Conservation (phyloP, 805 yeast genomes). For the Lipomyces mesembrius region DNA sequence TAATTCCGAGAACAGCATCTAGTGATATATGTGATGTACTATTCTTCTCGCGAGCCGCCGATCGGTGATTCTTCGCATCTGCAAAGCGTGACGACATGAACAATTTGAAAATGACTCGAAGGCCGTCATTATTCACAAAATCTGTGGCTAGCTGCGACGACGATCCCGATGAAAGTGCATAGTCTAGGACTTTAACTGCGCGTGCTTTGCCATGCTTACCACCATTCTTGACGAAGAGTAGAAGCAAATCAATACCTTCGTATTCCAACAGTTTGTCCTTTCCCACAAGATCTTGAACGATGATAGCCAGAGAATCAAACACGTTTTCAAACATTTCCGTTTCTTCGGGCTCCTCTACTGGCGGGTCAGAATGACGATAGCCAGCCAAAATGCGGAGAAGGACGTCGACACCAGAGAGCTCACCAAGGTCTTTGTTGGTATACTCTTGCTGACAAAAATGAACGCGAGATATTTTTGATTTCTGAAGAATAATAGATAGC, state of each 20-base stretch:
- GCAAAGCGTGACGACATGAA: conserved; percentile 31
- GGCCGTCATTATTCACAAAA: conserved; percentile 37
- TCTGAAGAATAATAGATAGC: conserved; percentile 35
- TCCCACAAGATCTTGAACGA: conserved; percentile 34
- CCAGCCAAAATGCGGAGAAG: conserved; percentile 32
- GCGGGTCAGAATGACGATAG: conserved; percentile 33
- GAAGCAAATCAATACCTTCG: conserved; percentile 38
- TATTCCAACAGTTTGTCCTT: conserved; percentile 31
- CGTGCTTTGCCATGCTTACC: conserved; percentile 33
- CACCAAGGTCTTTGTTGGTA: conserved; percentile 16
- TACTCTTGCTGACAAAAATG: conserved; percentile 15
- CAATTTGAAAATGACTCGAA: conserved; percentile 28
- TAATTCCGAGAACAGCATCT: conserved; percentile 36
- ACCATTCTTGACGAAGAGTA: conserved; percentile 28
- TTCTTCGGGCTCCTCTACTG: conserved; percentile 30
- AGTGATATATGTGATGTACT: conserved; percentile 23
- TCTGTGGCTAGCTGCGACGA: conserved; percentile 20
- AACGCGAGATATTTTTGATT: conserved; percentile 19
- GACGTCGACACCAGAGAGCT: conserved; percentile 32
- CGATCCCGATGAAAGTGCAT: conserved; percentile 31
- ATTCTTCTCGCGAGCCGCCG: conserved; percentile 20
- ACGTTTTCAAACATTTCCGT: conserved; percentile 36
- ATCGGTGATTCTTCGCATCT: conserved; percentile 18
- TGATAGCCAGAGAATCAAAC: conserved; percentile 33
- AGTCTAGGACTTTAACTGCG: conserved; percentile 34